Percentiles rank a stretch among this genome's conserved stretches.
These are phyloP conservation scores for Colletotrichum falcatum DNA, from an alignment of 2,329 filamentous ascomycete genomes.

Conservation along the genomic window DNA sequence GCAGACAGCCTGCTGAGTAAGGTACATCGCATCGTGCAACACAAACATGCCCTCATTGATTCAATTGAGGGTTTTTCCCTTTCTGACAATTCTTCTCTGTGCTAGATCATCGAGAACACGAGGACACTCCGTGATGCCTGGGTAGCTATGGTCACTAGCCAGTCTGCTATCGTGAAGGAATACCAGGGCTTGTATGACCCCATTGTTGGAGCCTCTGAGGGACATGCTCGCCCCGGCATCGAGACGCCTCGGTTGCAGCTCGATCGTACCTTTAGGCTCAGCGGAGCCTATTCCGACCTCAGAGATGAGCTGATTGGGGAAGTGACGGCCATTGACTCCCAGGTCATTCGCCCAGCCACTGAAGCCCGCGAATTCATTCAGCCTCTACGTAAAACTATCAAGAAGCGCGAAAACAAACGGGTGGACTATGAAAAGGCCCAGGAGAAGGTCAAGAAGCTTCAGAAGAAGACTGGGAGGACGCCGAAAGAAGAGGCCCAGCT, in stretches of 20 bases:
- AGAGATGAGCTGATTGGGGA: conserved; percentile 79
- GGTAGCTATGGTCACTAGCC: conserved; percentile 77
- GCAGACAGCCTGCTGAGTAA: conserved; percentile 79
- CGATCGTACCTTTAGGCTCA: conserved; percentile 73
- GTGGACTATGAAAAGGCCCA: conserved; percentile 85
- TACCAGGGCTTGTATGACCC: conserved; percentile 82
- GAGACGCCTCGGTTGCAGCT: conserved; percentile 73
- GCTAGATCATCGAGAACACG: conserved; percentile 79
- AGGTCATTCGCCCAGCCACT: conserved; percentile 76
- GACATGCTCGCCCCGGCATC: conserved; percentile 64
- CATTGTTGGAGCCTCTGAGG: conserved; percentile 74
- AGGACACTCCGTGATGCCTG: conserved; percentile 84
- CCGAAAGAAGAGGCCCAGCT: conserved; percentile 80
- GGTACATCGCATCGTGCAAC: conserved; percentile 58
- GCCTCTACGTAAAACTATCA: conserved; percentile 84
- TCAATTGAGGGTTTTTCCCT: not conserved
- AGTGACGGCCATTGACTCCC: conserved; percentile 75
- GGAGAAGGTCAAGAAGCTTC: conserved; percentile 75
- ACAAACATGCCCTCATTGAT: conserved; percentile 25
- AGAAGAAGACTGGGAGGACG: conserved; percentile 76
- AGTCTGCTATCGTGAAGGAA: conserved; percentile 74
- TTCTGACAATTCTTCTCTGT: conserved; percentile 14
- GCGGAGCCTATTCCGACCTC: conserved; percentile 76
- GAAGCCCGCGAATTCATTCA: conserved; percentile 76
- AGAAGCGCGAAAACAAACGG: conserved; percentile 85